Percentiles rank a stretch among this genome's conserved stretches.
Conservation (phyloP, 345 rosid genomes). For the Hypericum perforatum region DNA sequence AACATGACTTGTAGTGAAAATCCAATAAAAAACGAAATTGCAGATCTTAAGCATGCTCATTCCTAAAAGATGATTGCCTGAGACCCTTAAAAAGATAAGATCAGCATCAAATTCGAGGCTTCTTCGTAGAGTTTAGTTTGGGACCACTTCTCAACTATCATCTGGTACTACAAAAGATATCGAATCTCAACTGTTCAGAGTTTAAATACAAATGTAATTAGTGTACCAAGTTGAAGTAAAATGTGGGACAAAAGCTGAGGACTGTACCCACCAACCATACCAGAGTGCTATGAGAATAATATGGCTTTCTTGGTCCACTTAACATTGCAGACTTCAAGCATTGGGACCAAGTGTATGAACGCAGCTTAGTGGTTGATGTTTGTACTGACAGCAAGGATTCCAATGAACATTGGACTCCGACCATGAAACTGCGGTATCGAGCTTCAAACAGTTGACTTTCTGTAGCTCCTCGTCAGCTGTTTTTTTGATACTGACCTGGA, state of each 20-base stretch:
- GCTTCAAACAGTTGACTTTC: conserved; percentile 17
- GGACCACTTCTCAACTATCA: conserved; percentile 78
- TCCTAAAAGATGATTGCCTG: conserved; percentile 22
- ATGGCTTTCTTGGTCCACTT: conserved; percentile 2
- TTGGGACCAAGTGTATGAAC: conserved; percentile 24
- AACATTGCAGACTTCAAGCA: neutral
- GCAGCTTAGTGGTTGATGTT: conserved; percentile 16
- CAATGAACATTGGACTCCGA: conserved; percentile 38
- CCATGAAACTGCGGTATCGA: conserved; percentile 51
- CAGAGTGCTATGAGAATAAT: conserved; percentile 12
- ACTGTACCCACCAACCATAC: conserved; percentile 16
- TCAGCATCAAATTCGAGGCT: conserved; percentile 21
- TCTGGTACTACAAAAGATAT: conserved; percentile 18
- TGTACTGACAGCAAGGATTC: conserved; percentile 22
- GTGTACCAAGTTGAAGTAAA: conserved; percentile 9
- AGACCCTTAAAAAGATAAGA: conserved; percentile 12
- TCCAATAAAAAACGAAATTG: conserved; percentile 22
- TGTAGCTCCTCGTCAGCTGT: too few species aligned
- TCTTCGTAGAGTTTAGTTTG: conserved; percentile 12
- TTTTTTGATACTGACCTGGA: conserved; percentile 14
- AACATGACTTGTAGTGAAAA: conserved; percentile 42
- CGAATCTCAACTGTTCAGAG: conserved; percentile 5
- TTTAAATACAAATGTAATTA: conserved; percentile 7
- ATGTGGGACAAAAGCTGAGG: conserved; percentile 32
- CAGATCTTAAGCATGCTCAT: conserved; percentile 45